Percentiles rank a stretch among this genome's conserved stretches.
These are phyloP conservation scores for Sugiyamaella novakii DNA, from an alignment of 1,139 yeast genomes.

Conservation along the genomic window DNA sequence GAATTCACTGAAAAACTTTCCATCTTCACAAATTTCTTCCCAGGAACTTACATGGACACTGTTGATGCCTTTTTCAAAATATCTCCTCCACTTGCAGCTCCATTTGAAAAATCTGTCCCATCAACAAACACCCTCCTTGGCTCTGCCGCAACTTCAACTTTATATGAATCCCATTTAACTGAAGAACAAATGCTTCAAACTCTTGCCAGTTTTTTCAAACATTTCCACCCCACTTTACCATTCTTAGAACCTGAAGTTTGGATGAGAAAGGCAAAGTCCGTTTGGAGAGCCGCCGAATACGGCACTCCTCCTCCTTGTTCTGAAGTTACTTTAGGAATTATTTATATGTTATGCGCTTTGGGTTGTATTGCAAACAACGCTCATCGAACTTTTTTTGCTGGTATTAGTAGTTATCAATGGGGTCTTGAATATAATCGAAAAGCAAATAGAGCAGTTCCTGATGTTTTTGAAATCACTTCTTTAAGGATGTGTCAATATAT, in stretches of 20 bases:
- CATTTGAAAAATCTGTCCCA: constrained; percentile 8
- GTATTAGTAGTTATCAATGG: constrained; percentile 28
- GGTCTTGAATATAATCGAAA: constrained; percentile 27
- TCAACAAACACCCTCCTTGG: constrained; percentile 7
- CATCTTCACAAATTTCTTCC: constrained; percentile 14
- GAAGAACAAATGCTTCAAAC: constrained; percentile 34
- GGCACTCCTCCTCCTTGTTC: constrained; percentile 23
- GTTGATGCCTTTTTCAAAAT: constrained; percentile 6
- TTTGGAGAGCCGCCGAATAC: constrained; percentile 31
- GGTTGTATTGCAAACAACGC: constrained; percentile 26
- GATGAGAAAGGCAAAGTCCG: constrained; percentile 30
- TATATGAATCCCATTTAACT: constrained; percentile 25
- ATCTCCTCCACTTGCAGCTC: constrained; percentile 7
- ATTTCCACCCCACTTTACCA: constrained; percentile 30
- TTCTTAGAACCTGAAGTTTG: constrained; percentile 30
- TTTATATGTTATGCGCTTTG: constrained; percentile 31
- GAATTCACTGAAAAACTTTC: constrained; percentile 18
- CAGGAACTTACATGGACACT: constrained; percentile 1
- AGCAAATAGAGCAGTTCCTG: constrained; percentile 27
- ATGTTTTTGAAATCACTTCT: constrained; percentile 24
- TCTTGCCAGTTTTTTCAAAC: constrained; percentile 25
- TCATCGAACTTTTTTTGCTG: constrained; percentile 26
- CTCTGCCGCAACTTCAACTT: constrained; percentile 12
- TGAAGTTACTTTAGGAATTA: constrained; percentile 30
- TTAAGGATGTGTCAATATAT: constrained; percentile 27